A percentile compares a stretch with the other conserved stretches of the same genome.
Conservation (phyloP, 2,329 filamentous ascomycete genomes). For the Phoma sp. region DNA sequence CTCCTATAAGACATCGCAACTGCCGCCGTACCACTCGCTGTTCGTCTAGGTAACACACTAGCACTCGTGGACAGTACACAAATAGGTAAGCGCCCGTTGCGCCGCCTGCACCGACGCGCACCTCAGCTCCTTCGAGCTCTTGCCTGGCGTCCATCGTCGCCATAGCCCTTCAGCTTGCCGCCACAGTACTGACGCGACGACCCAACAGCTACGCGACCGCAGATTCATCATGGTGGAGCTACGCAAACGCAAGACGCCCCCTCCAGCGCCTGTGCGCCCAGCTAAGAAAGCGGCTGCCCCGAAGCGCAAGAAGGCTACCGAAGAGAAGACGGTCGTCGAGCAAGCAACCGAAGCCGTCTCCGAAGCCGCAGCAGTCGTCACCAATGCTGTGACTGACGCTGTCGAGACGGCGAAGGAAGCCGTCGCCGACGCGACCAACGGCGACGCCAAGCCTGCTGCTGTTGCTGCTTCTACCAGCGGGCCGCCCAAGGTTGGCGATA, state of each 20-base stretch:
- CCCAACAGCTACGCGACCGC: constrained; percentile 32
- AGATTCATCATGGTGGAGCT: constrained; percentile 60
- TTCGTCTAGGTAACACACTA: constrained; percentile 7
- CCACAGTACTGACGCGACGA: constrained; percentile 33
- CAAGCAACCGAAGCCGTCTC: constrained; percentile 41
- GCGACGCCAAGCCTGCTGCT: constrained; percentile 35
- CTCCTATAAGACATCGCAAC: constrained; percentile 1
- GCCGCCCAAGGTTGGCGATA: constrained; percentile 56
- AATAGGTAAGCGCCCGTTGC: constrained; percentile 13
- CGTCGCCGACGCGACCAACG: constrained; percentile 38
- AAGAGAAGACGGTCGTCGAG: constrained; percentile 42
- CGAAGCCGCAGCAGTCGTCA: constrained; percentile 38
- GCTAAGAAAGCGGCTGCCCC: constrained; percentile 56
- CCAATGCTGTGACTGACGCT: constrained; percentile 41
- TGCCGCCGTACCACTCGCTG: constrained; percentile 2
- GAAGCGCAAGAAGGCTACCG: constrained; percentile 41
- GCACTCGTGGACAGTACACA: constrained; percentile 6
- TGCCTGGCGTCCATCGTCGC: constrained; percentile 4
- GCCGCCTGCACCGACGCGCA: constrained; percentile 1
- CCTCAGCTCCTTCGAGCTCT: constrained; percentile 12
- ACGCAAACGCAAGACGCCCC: constrained; percentile 66
- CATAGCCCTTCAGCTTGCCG: constrained; percentile 17
- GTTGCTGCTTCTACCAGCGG: constrained; percentile 13
- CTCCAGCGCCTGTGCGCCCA: constrained; percentile 55
- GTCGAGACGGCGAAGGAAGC: constrained; percentile 42